Conservation (phyloP, 2,329 filamentous ascomycete species). For the Didymella keratinophila region DNA sequence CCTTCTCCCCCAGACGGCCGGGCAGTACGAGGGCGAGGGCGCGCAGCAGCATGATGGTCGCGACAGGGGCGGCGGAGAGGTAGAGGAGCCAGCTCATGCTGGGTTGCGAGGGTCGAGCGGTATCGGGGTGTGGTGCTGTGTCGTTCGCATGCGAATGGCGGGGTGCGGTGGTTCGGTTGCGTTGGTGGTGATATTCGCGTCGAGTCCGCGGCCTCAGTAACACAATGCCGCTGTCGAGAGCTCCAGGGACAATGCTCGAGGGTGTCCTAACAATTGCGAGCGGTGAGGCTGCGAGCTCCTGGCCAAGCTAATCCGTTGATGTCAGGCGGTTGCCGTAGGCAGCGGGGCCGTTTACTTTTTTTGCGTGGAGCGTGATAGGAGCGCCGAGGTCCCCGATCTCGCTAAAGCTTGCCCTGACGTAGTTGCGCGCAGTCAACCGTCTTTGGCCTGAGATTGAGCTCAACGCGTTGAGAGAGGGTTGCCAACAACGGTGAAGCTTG, state of each 20-base stretch:
- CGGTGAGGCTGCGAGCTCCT: slow-evolving; percentile 14
- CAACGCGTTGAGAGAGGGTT: neutral
- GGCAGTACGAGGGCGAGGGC: slow-evolving; percentile 41
- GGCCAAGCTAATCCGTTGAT: slow-evolving; percentile 2
- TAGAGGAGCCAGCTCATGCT: slow-evolving; percentile 46
- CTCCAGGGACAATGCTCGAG: neutral
- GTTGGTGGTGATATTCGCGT: neutral
- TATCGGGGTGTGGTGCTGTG: slow-evolving; percentile 1
- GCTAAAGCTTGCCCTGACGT: slow-evolving; percentile 14
- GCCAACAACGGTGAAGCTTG: neutral
- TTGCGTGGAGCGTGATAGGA: slow-evolving; percentile 10
- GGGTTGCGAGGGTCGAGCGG: slow-evolving; percentile 17
- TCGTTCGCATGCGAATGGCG: slow-evolving; percentile 19
- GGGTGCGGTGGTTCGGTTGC: slow-evolving; percentile 8
- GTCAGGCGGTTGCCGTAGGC: slow-evolving; percentile 8
- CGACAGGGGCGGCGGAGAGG: slow-evolving; percentile 37
- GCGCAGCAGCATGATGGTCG: slow-evolving; percentile 42
- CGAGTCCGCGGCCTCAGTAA: neutral
- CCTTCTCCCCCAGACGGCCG: slow-evolving; percentile 37
- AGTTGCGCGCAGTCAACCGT: slow-evolving; percentile 2
- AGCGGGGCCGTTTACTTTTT: slow-evolving; percentile 20
- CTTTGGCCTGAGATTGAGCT: slow-evolving; percentile 9
- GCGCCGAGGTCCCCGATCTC: slow-evolving; percentile 22
- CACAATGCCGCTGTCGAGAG: neutral
- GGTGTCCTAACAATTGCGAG: neutral